Percentiles rank a stretch among this genome's conserved stretches.
phyloP scores from a whole-genome alignment of 495 filamentous ascomycete species.

The Penicillium herquei region DNA sequence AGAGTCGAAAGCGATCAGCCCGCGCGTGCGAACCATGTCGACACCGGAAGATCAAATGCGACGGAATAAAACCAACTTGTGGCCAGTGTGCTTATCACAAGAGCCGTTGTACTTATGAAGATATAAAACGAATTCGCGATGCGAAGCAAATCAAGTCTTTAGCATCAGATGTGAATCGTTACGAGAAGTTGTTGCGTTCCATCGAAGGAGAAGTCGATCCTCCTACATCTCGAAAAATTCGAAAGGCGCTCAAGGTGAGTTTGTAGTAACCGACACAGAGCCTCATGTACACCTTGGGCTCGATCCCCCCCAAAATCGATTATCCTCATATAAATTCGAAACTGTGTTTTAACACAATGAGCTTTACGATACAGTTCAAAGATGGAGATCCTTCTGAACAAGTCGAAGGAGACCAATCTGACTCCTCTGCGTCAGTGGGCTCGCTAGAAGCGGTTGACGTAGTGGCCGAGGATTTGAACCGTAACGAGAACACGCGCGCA shows the following conservation, averaged over 20 bases:
- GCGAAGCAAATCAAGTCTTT: not conserved
- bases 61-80: not conserved
- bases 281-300: not conserved
- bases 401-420: conserved; percentile 20
- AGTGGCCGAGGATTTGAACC: conserved; percentile 58
- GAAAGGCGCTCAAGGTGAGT: not conserved
- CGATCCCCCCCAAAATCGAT: not conserved
- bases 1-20: not conserved
- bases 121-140: not conserved
- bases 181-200: not conserved
- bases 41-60: not conserved
- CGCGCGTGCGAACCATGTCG: not conserved
- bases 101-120: not conserved
- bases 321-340: not conserved
- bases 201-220: not conserved
- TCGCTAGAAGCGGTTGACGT: conserved; percentile 59
- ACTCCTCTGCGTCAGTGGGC: conserved; percentile 45
- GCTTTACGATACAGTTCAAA: conserved; percentile 4
- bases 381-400: not conserved
- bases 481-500: conserved; percentile 43
- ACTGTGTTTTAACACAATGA: no score
- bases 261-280: not conserved
- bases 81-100: not conserved
- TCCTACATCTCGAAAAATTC: not conserved
- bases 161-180: not conserved